Percentiles rank a stretch among this genome's conserved stretches.
Conservation (phyloP, 1,284 basidiomycete genomes). For the Ganoderma leucocontextum region DNA sequence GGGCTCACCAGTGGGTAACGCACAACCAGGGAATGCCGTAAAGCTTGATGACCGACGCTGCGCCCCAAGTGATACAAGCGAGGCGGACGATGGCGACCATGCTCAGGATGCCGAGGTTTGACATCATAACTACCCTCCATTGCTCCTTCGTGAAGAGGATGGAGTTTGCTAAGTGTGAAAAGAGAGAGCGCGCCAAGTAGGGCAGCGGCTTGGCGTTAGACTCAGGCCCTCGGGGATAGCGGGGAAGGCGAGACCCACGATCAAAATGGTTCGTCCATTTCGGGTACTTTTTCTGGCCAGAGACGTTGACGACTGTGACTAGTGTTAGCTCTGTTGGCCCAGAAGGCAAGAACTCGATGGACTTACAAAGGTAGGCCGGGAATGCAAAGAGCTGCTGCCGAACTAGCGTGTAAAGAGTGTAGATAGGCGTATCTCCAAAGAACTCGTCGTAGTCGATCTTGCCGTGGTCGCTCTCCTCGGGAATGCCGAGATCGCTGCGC, state of each 20-base stretch:
- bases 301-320: conserved; percentile 63
- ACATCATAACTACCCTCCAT: conserved; percentile 59
- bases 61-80: conserved; percentile 46
- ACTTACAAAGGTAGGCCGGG: conserved; percentile 69
- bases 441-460: conserved; percentile 61
- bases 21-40: conserved; percentile 66
- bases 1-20: conserved; percentile 60
- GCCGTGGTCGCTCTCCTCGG: conserved; percentile 42
- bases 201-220: neutral
- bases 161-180: conserved; percentile 52
- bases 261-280: conserved; percentile 69
- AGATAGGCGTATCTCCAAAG: conserved; percentile 67
- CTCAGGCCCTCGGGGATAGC: neutral
- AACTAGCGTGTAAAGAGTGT: conserved; percentile 60
- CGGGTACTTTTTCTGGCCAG: conserved; percentile 74
- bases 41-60: conserved; percentile 54
- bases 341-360: neutral
- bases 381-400: conserved; percentile 80
- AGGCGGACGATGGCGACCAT: conserved; percentile 54
- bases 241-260: conserved; percentile 47
- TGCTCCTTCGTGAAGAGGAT: conserved; percentile 61
- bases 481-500: conserved; percentile 58
- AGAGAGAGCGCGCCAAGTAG: neutral
- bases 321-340: neutral
- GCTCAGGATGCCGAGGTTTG: conserved; percentile 59